A percentile compares a stretch with the other conserved stretches of the same genome.
phyloP scores from a whole-genome alignment of 768 basidiomycete species.

The Mycena vitilis region DNA sequence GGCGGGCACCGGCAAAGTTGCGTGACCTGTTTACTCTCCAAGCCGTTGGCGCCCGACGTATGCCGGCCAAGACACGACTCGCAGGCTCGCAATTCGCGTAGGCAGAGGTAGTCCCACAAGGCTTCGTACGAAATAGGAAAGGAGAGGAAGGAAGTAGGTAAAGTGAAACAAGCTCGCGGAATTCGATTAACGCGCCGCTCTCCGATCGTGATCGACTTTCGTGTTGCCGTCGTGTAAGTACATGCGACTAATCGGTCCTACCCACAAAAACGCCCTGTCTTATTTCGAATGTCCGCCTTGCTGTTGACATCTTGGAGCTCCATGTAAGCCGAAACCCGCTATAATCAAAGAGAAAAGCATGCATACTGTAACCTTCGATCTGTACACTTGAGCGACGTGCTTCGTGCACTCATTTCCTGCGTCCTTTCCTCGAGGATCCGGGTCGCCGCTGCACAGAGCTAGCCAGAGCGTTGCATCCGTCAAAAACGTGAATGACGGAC shows the following conservation, averaged over 20 bases:
- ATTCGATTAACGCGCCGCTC: not conserved
- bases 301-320: constrained; percentile 48
- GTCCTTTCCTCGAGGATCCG: constrained; percentile 18
- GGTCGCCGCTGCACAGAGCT: constrained; percentile 41
- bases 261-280: constrained; percentile 38
- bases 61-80: no score
- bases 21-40: constrained; percentile 44
- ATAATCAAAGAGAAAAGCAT: constrained; percentile 17
- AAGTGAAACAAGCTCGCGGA: not conserved
- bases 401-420: constrained; percentile 38
- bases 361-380: constrained; percentile 57
- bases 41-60: not conserved
- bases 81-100: no score
- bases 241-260: not conserved
- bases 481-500: constrained; percentile 79
- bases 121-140: not conserved
- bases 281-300: constrained; percentile 55
- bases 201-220: constrained; percentile 8
- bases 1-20: not conserved
- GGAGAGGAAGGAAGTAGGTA: not conserved
- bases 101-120: no score
- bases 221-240: no score
- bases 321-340: not conserved
- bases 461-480: constrained; percentile 84
- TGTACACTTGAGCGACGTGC: constrained; percentile 55